Conservation (phyloP, 306 rosid genomes). For the Senna siamea region DNA sequence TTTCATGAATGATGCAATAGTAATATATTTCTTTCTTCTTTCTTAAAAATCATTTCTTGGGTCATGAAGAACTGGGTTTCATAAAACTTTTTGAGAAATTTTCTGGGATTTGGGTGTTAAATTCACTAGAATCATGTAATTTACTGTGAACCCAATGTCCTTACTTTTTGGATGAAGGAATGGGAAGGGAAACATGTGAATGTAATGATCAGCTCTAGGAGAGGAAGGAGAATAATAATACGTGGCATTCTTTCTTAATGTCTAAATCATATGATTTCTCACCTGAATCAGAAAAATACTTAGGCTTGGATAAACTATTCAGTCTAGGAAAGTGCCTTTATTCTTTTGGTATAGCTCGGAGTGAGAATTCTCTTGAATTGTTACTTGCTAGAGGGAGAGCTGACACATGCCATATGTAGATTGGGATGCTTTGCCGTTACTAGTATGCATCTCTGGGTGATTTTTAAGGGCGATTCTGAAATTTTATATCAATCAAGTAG, state of each 20-base stretch:
- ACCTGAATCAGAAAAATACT: background rate
- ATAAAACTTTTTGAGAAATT: background rate
- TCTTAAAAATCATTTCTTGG: background rate
- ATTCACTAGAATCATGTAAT: background rate
- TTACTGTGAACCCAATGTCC: background rate
- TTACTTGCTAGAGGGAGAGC: too few relatives aligned
- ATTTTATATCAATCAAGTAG: background rate
- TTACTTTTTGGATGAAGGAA: background rate
- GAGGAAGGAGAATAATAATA: background rate
- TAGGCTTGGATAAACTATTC: background rate
- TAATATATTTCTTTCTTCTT: background rate
- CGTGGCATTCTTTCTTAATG: background rate
- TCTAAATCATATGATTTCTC: background rate
- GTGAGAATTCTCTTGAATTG: background rate
- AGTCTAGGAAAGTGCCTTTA: background rate
- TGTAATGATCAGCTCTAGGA: background rate
- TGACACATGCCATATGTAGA: too few relatives aligned
- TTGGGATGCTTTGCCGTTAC: too few relatives aligned
- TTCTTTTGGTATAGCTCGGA: background rate
- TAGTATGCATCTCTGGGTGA: background rate
- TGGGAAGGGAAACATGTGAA: background rate
- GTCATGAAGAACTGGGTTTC: background rate
- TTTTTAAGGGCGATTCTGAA: background rate
- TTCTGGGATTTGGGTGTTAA: background rate
- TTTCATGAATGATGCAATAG: background rate